Conservation (phyloP, 2,329 filamentous ascomycete genomes). For the Calonectria pauciramosa region DNA sequence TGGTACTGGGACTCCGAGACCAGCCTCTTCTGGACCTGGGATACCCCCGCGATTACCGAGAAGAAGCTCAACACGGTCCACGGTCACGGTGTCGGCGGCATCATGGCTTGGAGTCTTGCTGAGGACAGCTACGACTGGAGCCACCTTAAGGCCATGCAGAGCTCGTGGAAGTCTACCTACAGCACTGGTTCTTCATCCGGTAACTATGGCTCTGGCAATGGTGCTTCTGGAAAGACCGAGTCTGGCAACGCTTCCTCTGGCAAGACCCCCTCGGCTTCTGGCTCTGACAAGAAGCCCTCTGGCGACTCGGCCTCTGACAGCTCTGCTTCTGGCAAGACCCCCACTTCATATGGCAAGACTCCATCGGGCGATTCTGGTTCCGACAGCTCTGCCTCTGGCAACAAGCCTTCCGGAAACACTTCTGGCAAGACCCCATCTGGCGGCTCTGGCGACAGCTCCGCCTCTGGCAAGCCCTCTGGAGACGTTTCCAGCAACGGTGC, state of each 20-base stretch:
- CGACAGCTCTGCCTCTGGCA: not conserved
- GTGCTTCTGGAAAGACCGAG: not conserved
- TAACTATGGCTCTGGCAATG: not conserved
- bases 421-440: not conserved
- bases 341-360: not conserved
- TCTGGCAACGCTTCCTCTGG: not conserved
- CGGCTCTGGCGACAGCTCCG: no score
- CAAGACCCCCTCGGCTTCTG: not conserved
- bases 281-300: not conserved
- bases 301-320: not conserved
- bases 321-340: not conserved
- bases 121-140: conserved; percentile 61
- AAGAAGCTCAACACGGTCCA: conserved; percentile 63
- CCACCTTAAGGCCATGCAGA: conserved; percentile 59
- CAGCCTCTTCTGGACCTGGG: conserved; percentile 69
- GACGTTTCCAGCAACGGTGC: not conserved
- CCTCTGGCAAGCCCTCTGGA: no score
- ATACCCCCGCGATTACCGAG: conserved; percentile 61
- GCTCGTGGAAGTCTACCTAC: not conserved
- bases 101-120: conserved; percentile 68
- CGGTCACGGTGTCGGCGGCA: conserved; percentile 60
- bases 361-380: not conserved
- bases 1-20: conserved; percentile 66
- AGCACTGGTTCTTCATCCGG: not conserved
- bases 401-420: not conserved